phyloP scores from a whole-genome alignment of 352 stramenopile species.

The Globisporangium radiosum region DNA sequence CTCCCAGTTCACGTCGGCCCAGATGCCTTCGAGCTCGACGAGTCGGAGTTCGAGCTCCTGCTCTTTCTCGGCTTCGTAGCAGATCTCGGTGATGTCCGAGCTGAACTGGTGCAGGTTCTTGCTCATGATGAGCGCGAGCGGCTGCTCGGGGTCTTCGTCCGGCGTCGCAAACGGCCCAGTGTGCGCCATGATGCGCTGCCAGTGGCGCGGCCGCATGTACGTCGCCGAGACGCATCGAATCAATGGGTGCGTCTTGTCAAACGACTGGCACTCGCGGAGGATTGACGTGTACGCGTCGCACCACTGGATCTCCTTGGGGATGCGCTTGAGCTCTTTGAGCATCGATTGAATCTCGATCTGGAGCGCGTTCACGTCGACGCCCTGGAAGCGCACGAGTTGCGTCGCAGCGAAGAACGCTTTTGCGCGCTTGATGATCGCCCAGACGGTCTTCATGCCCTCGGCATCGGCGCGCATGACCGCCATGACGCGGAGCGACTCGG shows the following conservation, averaged over 20 bases:
- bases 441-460: slow-evolving; percentile 73
- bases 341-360: slow-evolving; percentile 93
- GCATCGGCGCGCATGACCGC: slow-evolving; percentile 79
- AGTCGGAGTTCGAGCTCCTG: slow-evolving; percentile 92
- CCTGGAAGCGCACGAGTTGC: slow-evolving; percentile 84
- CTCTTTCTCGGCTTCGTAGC: slow-evolving; percentile 95
- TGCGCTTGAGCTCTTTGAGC: slow-evolving; percentile 91
- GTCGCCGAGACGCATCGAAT: slow-evolving; percentile 69
- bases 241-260: slow-evolving; percentile 81
- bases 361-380: slow-evolving; percentile 90
- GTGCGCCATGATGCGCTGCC: slow-evolving; percentile 88
- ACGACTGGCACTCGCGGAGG: slow-evolving; percentile 68
- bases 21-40: slow-evolving; percentile 88
- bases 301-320: slow-evolving; percentile 92
- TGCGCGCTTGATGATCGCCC: slow-evolving; percentile 70
- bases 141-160: slow-evolving; percentile 89
- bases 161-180: slow-evolving; percentile 90
- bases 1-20: slow-evolving; percentile 91
- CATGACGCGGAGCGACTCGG: slow-evolving; percentile 85
- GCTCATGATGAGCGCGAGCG: slow-evolving; percentile 85
- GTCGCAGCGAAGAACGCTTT: slow-evolving; percentile 69
- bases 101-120: slow-evolving; percentile 94
- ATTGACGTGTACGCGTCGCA: slow-evolving; percentile 87
- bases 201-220: slow-evolving; percentile 93
- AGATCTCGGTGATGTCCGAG: slow-evolving; percentile 95